A percentile compares a stretch with the other conserved stretches of the same genome.
Conservation (phyloP, 768 basidiomycete species). For the Tricholoma bakamatsutake region DNA sequence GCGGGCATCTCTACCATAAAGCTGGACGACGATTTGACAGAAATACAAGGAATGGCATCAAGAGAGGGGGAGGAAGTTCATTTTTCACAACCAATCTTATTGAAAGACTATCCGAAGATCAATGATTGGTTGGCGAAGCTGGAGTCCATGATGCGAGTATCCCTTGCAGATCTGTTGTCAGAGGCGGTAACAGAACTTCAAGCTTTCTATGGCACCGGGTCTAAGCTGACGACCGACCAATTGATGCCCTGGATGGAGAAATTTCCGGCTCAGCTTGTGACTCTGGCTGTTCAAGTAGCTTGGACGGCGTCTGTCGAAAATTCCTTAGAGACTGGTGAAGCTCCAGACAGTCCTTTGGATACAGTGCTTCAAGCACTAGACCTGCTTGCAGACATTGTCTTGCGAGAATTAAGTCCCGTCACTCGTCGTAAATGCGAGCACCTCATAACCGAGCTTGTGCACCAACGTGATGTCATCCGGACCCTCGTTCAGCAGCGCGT, state of each 20-base stretch:
- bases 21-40: slow-evolving; percentile 81
- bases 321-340: slow-evolving; percentile 48
- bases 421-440: slow-evolving; percentile 99
- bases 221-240: slow-evolving; percentile 52
- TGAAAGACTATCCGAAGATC: slow-evolving; percentile 95
- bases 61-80: slow-evolving; percentile 91
- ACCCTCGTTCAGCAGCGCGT: slow-evolving; percentile 64
- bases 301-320: slow-evolving; percentile 87
- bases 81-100: slow-evolving; percentile 75
- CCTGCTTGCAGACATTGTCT: slow-evolving; percentile 92
- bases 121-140: slow-evolving; percentile 96
- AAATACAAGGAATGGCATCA: slow-evolving; percentile 92
- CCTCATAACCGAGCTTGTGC: slow-evolving; percentile 96
- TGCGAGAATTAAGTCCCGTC: slow-evolving; percentile 81
- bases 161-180: slow-evolving; percentile 76
- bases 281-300: slow-evolving; percentile 89
- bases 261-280: slow-evolving; percentile 94
- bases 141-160: slow-evolving; percentile 89
- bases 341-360: slow-evolving; percentile 63
- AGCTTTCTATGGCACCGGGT: slow-evolving; percentile 67
- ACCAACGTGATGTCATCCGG: slow-evolving; percentile 93
- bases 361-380: slow-evolving; percentile 82
- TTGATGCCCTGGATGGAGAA: slow-evolving; percentile 90
- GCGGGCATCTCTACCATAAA: slow-evolving; percentile 89
- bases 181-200: slow-evolving; percentile 79